Base-by-base conservation (phyloP, 192 early-diverging fungal genomes). In the Mortierella alpina region DNA sequence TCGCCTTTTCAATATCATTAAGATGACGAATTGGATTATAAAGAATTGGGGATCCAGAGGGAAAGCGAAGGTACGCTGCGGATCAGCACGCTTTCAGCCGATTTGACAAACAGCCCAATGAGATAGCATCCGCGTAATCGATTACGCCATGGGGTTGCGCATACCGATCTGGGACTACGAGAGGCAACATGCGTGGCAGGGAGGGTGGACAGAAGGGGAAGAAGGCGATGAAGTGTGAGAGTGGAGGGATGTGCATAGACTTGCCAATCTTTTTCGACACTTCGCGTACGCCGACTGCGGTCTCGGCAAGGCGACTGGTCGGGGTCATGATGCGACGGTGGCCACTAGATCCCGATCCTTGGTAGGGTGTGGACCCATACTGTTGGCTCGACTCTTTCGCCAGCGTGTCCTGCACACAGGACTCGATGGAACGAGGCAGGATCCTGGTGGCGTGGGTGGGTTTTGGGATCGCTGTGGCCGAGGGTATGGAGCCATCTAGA, bases 241-340 rank as follows among this genome's bases (percentile, higher is more conserved):
- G 42, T 7, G n/a, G 50, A 52, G 55, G 54, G 31, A 31, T 31
- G 3, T 31, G 31, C 31, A 31, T 31, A 31, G 31, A 84, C 68
- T 82, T 86, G n/a, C 91, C 90, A 51, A 92, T 88, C 71, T 88
- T 90, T 84, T 90, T 90, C 12, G 91, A 90, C 20, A 92, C 87
- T 66, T 92, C 90, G 51, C 91, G 84, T 59, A 92, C 91, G 61
- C 89, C 85, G 51, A 91, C 90, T 0, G 90, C 89, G 3, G 91
- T 91, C 71, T 92, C 89, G 63, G 90, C 89, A 20, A 92, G 53
- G 15, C 75, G 77, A 56, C 51, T 79, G 9, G 75, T 79, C 6
- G 75, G 75, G 0, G 75, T 79, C 75, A 79, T 79, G 64, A 79
- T 79, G 42, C 75, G 68, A 6, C 64, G 68, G 15, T 71, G 75